phyloP scores from a whole-genome alignment of 192 early-diverging fungal genomes.

The Geranomyces michiganensis region DNA sequence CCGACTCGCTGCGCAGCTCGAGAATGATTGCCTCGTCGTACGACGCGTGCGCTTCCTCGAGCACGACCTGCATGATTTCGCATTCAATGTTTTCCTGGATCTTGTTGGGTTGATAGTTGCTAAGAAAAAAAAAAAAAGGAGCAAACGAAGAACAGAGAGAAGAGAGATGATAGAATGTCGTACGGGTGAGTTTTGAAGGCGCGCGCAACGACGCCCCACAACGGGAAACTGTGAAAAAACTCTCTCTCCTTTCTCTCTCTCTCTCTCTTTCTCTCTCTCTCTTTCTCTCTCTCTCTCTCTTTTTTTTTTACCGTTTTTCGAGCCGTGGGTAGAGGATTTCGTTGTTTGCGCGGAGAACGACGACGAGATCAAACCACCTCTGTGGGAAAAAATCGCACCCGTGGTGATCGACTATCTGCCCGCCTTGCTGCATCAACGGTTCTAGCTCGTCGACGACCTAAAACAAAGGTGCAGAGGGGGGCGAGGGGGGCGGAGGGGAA shows the following conservation, averaged over 20 bases:
- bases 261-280: background rate
- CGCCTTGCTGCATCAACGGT: conserved; percentile 73
- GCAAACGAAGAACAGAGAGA: background rate
- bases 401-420: conserved; percentile 92
- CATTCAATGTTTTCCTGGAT: conserved; percentile 92
- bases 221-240: no score
- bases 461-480: background rate
- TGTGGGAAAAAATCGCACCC: conserved; percentile 96
- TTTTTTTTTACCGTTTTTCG: conserved; percentile 45
- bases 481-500: no score
- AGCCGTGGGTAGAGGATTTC: conserved; percentile 78
- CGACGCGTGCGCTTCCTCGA: conserved; percentile 85
- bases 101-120: conserved; percentile 81
- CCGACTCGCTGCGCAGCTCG: conserved; percentile 76
- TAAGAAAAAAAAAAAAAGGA: conserved; percentile 24
- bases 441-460: conserved; percentile 89
- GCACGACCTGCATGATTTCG: conserved; percentile 96
- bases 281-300: background rate
- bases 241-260: no score
- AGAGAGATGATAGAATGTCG: background rate
- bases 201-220: no score
- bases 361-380: conserved; percentile 95
- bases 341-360: conserved; percentile 85
- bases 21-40: conserved; percentile 80
- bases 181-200: background rate